A percentile compares a stretch with the other conserved stretches of the same genome.
These are phyloP conservation scores for Globisporangium nagaii DNA, from an alignment of 352 stramenopile genomes.

Conservation along the genomic window DNA sequence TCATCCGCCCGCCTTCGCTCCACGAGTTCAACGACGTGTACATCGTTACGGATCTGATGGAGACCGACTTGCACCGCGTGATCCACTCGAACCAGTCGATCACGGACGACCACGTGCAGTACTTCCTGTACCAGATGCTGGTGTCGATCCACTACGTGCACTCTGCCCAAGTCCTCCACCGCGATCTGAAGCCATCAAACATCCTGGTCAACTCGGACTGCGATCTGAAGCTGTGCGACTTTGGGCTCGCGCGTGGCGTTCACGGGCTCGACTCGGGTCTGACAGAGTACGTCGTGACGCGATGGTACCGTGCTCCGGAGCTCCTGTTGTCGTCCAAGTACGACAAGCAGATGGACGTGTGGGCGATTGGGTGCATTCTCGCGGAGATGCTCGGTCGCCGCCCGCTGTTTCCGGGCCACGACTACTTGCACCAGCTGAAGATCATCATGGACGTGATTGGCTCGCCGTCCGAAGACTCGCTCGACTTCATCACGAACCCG, in stretches of 20 bases:
- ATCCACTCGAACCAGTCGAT: conserved; percentile 82
- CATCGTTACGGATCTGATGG: conserved; percentile 77
- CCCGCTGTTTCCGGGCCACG: conserved; percentile 81
- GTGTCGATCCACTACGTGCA: conserved; percentile 77
- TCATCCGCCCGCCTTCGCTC: conserved; percentile 72
- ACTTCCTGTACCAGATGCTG: conserved; percentile 80
- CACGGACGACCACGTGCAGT: conserved; percentile 74
- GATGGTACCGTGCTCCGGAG: conserved; percentile 91
- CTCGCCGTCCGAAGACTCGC: conserved; percentile 64
- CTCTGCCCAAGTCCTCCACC: conserved; percentile 71
- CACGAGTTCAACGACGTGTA: conserved; percentile 89
- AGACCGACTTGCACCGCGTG: conserved; percentile 70
- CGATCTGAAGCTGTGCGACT: conserved; percentile 78
- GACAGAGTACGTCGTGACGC: conserved; percentile 89
- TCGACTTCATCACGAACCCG: conserved; percentile 88
- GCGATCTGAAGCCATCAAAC: conserved; percentile 76
- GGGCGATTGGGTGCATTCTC: conserved; percentile 85
- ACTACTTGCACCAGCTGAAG: conserved; percentile 86
- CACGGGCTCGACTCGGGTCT: conserved; percentile 73
- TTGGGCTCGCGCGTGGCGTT: conserved; percentile 68
- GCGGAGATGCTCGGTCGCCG: conserved; percentile 82
- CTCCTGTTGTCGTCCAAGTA: conserved; percentile 89
- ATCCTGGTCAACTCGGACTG: conserved; percentile 81
- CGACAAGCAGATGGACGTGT: conserved; percentile 86
- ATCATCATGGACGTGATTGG: conserved; percentile 90